These are phyloP conservation scores for Pseudocercospora eumusae DNA, from an alignment of 2,329 filamentous ascomycete species.

Conservation along the genomic window DNA sequence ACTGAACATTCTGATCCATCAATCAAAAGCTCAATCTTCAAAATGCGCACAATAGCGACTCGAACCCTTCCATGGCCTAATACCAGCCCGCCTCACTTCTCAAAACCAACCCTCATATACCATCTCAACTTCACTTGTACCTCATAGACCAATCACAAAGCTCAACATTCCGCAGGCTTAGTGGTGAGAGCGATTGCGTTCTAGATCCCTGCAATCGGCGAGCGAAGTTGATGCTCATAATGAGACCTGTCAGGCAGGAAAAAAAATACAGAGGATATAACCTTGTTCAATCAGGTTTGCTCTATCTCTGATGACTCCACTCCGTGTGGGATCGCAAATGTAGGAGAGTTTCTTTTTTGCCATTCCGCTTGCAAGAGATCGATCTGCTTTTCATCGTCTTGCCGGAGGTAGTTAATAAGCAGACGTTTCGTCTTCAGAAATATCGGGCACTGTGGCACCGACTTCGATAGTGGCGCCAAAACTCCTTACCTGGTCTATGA, in stretches of 20 bases:
- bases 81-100: background rate
- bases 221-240: background rate
- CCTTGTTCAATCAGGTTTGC: background rate
- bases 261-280: background rate
- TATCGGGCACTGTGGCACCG: constrained; percentile 4
- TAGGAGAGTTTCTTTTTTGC: background rate
- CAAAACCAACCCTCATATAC: background rate
- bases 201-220: background rate
- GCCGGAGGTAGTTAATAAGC: background rate
- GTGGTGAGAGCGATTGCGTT: background rate
- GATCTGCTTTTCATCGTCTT: constrained; percentile 11
- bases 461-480: constrained; percentile 8
- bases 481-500: background rate
- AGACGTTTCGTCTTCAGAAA: constrained; percentile 2
- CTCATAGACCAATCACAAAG: background rate
- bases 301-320: background rate
- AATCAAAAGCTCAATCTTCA: too few species aligned
- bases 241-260: background rate
- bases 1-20: background rate
- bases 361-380: too few species aligned
- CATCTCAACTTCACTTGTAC: too few species aligned
- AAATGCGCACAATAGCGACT: too few species aligned
- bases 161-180: background rate
- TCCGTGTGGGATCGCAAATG: background rate
- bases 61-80: too few species aligned